Evolutionary conservation across 2,329 filamentous ascomycete species (phyloP).

Genomic region (Hymenoscyphus linearis): DNA sequence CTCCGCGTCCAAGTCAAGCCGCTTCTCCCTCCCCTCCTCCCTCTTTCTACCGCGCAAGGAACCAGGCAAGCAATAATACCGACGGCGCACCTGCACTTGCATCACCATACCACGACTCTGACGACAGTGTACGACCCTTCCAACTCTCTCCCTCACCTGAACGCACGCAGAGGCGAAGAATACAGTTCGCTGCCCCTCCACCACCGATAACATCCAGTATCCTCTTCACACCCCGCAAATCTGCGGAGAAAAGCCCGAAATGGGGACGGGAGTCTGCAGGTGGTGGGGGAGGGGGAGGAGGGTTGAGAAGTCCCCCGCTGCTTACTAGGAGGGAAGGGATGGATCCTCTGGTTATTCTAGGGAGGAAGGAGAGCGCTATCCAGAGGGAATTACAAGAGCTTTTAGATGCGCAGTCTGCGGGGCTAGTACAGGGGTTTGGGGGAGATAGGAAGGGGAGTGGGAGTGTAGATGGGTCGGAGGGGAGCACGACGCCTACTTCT

Average conservation of each 20-base stretch:
- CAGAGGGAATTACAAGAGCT: constrained; percentile 53
- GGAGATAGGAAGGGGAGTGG: constrained; percentile 26
- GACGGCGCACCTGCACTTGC: no score
- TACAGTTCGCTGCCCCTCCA: constrained; percentile 29
- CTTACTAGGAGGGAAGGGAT: constrained; percentile 13
- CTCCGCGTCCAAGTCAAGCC: constrained; percentile 14
- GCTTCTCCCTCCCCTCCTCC: constrained; percentile 24
- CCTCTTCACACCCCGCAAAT: constrained; percentile 1
- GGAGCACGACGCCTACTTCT: constrained; percentile 29
- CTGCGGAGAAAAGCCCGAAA: background rate
- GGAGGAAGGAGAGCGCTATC: constrained; percentile 46
- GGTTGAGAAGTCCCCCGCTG: background rate
- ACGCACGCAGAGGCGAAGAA: constrained; percentile 16
- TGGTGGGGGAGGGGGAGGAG: background rate
- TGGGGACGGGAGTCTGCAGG: background rate
- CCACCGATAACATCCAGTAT: constrained; percentile 27
- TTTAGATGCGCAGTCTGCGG: constrained; percentile 53
- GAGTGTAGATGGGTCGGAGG: constrained; percentile 37
- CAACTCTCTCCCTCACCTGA: constrained; percentile 13
- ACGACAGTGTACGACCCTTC: background rate
- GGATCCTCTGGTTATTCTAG: constrained; percentile 36
- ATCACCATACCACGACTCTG: background rate
- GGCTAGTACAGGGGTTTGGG: constrained; percentile 30
- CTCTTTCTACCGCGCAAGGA: constrained; percentile 24
- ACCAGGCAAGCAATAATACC: constrained; percentile 4